Conservation (phyloP, 345 rosid species). For the Salix purpurea region DNA sequence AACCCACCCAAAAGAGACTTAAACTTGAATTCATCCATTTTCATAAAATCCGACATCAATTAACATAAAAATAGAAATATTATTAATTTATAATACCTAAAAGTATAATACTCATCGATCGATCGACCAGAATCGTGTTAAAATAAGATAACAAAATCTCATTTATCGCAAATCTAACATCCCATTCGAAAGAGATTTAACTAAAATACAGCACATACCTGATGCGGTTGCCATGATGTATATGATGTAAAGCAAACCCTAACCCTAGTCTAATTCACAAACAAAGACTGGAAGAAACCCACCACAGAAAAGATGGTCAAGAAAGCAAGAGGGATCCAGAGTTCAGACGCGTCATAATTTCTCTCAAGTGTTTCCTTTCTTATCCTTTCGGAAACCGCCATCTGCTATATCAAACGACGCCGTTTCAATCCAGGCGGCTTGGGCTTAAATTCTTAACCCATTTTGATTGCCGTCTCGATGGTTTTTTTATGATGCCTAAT, state of each 20-base stretch:
- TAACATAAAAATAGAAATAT: neutral
- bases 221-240: slow-evolving; percentile 37
- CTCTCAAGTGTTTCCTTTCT: too few species aligned
- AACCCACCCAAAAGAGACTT: neutral
- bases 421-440: too few species aligned
- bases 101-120: too few species aligned
- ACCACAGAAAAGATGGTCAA: too few species aligned
- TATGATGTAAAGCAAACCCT: neutral
- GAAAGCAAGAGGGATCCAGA: too few species aligned
- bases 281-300: neutral
- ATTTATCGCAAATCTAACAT: neutral
- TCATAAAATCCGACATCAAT: neutral
- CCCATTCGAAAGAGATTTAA: neutral
- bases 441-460: too few species aligned
- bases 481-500: too few species aligned
- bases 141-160: neutral
- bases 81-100: neutral
- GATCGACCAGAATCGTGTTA: too few species aligned
- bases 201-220: slow-evolving; percentile 10
- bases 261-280: neutral
- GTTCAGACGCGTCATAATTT: too few species aligned
- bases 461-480: too few species aligned
- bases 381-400: too few species aligned
- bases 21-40: neutral
- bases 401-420: too few species aligned